phyloP scores from a whole-genome alignment of 75 land plant genomes.

The Chamaecyparis obtusa region DNA sequence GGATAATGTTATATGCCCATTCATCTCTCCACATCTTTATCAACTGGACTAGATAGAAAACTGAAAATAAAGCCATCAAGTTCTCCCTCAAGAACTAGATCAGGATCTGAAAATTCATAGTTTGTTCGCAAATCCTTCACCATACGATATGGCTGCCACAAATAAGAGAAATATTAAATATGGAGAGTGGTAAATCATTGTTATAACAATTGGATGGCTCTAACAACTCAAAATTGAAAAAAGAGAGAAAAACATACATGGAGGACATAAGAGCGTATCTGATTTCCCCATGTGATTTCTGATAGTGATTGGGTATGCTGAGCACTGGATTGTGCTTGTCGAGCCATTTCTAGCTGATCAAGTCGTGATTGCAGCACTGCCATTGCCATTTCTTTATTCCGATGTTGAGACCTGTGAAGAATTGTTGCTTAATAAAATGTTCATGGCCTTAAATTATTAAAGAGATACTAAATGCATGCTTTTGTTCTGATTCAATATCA shows the following conservation, averaged over 20 bases:
- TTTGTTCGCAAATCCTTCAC: slow-evolving; percentile 93
- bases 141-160: slow-evolving; percentile 90
- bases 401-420: slow-evolving; percentile 82
- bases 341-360: slow-evolving; percentile 84
- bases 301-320: slow-evolving; percentile 87
- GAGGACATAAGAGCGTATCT: slow-evolving; percentile 91
- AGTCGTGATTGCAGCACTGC: slow-evolving; percentile 88
- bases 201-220: neutral
- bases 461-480: neutral
- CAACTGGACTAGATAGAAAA: slow-evolving; percentile 63
- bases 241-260: slow-evolving; percentile 53
- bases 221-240: neutral
- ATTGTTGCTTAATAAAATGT: neutral
- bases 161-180: slow-evolving; percentile 7
- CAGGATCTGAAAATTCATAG: slow-evolving; percentile 92
- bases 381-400: slow-evolving; percentile 85
- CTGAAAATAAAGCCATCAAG: slow-evolving; percentile 87
- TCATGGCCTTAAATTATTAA: neutral
- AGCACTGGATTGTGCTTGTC: slow-evolving; percentile 78
- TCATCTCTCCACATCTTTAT: slow-evolving; percentile 38
- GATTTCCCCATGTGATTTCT: slow-evolving; percentile 94
- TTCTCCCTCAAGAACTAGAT: slow-evolving; percentile 90
- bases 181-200: neutral
- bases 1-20: neutral
- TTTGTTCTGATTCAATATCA: neutral